phyloP scores from a whole-genome alignment of 1,139 yeast genomes.

The Geotrichum australiense region DNA sequence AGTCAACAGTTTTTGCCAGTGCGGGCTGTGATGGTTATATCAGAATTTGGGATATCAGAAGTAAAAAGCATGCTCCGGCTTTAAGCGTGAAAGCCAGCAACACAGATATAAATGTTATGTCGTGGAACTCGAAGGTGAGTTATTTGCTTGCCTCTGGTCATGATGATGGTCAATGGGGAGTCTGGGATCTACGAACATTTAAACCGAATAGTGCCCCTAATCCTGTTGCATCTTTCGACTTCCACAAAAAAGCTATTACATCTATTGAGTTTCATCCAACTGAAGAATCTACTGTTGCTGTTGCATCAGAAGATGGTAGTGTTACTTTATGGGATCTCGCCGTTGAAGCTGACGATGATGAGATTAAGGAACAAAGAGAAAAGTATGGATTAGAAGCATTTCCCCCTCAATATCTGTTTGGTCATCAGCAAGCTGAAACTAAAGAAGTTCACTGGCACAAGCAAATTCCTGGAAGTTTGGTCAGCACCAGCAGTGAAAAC shows the following conservation, averaged over 20 bases:
- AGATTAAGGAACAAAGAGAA: constrained; percentile 65
- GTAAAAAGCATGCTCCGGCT: constrained; percentile 87
- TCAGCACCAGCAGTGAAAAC: constrained; percentile 94
- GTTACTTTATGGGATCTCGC: constrained; percentile 97
- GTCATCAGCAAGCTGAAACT: constrained; percentile 97
- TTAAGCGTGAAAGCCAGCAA: constrained; percentile 73
- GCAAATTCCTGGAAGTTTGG: constrained; percentile 93
- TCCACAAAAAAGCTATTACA: constrained; percentile 91
- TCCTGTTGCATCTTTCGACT: constrained; percentile 82
- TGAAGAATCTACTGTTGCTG: constrained; percentile 93
- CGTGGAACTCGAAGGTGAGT: constrained; percentile 88
- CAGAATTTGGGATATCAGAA: constrained; percentile 94
- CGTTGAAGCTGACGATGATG: constrained; percentile 95
- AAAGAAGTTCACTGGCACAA: constrained; percentile 97
- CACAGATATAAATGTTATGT: constrained; percentile 87
- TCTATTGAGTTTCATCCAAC: constrained; percentile 91
- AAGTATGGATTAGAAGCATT: constrained; percentile 48
- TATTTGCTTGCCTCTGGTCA: constrained; percentile 92
- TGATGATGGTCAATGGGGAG: constrained; percentile 96
- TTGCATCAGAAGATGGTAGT: constrained; percentile 92
- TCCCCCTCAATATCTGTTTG: constrained; percentile 93
- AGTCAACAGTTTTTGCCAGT: constrained; percentile 86
- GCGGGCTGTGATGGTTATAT: constrained; percentile 90
- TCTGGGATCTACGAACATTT: constrained; percentile 94
- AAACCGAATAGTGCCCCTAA: constrained; percentile 37